A percentile compares a stretch with the other conserved stretches of the same genome.
Conservation (phyloP, 306 rosid species). For the Coriaria nepalensis region DNA sequence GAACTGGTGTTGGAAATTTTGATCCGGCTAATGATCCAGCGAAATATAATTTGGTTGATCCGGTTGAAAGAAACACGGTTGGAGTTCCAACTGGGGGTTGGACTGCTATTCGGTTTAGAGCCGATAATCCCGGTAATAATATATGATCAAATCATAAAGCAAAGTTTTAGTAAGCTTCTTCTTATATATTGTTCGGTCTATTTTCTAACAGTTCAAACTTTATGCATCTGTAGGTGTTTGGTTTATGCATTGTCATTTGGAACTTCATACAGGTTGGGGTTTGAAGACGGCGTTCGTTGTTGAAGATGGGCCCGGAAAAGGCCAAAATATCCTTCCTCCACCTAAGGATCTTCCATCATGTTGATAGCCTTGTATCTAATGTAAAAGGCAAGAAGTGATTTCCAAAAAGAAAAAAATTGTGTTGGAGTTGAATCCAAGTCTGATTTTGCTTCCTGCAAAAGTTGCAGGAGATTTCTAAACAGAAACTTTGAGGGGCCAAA, state of each 20-base stretch:
- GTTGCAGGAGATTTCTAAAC: constrained; percentile 26
- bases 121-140: constrained; percentile 62
- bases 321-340: constrained; percentile 52
- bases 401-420: not conserved
- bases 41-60: constrained; percentile 59
- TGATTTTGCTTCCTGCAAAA: constrained; percentile 27
- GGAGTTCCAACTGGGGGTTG: constrained; percentile 82
- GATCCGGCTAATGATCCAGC: constrained; percentile 59
- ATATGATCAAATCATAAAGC: not conserved
- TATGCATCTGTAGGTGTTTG: constrained; percentile 45
- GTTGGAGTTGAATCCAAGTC: constrained; percentile 1
- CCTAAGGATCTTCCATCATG: constrained; percentile 73
- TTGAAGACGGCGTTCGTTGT: constrained; percentile 65
- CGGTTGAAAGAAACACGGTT: constrained; percentile 65
- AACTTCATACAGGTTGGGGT: constrained; percentile 81
- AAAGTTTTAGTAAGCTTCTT: not conserved
- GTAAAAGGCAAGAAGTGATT: not conserved
- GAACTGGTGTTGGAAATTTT: constrained; percentile 65
- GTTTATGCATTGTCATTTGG: constrained; percentile 79
- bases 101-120: constrained; percentile 60
- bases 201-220: constrained; percentile 1
- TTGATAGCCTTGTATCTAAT: constrained; percentile 10
- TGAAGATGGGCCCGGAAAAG: constrained; percentile 49
- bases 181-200: not conserved
- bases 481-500: constrained; percentile 1